Evolutionary conservation across 805 yeast genomes (phyloP).

Genomic region (Suhomyces xylopsoci): DNA sequence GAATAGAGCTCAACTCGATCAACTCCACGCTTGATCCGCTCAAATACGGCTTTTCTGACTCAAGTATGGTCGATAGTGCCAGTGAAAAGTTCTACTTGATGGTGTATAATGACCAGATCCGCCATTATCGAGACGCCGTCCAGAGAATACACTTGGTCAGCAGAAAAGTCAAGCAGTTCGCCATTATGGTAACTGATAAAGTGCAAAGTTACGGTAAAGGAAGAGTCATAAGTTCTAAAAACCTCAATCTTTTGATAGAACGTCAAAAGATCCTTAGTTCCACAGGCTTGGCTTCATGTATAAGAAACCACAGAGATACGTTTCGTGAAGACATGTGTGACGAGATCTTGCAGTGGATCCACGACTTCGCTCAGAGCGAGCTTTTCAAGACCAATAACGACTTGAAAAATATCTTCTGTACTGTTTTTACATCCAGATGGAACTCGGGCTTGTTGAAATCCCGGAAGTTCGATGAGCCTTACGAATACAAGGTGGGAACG

Average conservation of each 20-base stretch:
- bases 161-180: constrained; percentile 59
- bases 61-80: constrained; percentile 27
- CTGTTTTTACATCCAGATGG: constrained; percentile 64
- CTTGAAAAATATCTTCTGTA: constrained; percentile 51
- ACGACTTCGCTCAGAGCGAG: constrained; percentile 53
- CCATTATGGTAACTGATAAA: constrained; percentile 65
- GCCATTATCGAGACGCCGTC: constrained; percentile 72
- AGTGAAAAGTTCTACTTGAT: constrained; percentile 53
- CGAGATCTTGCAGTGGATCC: constrained; percentile 66
- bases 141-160: constrained; percentile 64
- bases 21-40: constrained; percentile 34
- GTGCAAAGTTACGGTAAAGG: constrained; percentile 69
- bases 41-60: constrained; percentile 41
- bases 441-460: constrained; percentile 40
- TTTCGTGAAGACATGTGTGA: constrained; percentile 80
- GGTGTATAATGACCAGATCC: constrained; percentile 75
- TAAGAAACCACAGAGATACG: constrained; percentile 63
- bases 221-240: constrained; percentile 55
- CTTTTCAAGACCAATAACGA: constrained; percentile 47
- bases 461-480: constrained; percentile 1
- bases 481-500: constrained; percentile 28
- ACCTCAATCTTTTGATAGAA: constrained; percentile 47
- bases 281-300: constrained; percentile 65
- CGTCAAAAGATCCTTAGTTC: constrained; percentile 55
- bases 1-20: constrained; percentile 27